Conservation (phyloP, 495 filamentous ascomycete species). For the Sabuloglossum arenarium region DNA sequence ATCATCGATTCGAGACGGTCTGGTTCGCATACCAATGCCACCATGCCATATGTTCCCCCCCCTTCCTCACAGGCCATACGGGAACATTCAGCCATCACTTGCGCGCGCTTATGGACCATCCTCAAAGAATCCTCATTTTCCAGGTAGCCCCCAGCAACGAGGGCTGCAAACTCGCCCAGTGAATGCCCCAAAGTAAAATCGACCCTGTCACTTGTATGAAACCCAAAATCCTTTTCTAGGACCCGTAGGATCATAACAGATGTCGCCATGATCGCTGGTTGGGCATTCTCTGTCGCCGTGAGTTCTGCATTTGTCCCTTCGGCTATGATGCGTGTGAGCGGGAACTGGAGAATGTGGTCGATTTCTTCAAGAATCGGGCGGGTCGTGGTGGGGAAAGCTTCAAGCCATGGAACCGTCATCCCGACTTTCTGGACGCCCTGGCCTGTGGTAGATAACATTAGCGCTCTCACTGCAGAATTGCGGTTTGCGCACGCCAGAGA, state of each 20-base stretch:
- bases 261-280: conserved; percentile 90
- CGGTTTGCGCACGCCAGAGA: no score
- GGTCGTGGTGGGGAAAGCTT: conserved; percentile 60
- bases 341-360: conserved; percentile 47
- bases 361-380: conserved; percentile 58
- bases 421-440: conserved; percentile 90
- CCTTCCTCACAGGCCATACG: conserved; percentile 34
- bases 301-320: conserved; percentile 55
- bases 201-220: conserved; percentile 41
- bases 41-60: conserved; percentile 71
- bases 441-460: conserved; percentile 28
- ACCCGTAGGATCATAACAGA: conserved; percentile 80
- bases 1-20: conserved; percentile 47
- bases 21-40: conserved; percentile 73
- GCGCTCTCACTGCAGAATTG: background rate
- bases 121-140: conserved; percentile 53
- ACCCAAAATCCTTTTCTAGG: conserved; percentile 67
- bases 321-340: conserved; percentile 56
- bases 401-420: conserved; percentile 71
- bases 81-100: conserved; percentile 67
- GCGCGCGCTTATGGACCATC: conserved; percentile 59
- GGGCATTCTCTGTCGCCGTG: conserved; percentile 68
- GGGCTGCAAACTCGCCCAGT: conserved; percentile 82
- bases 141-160: conserved; percentile 66
- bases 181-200: conserved; percentile 83